These are phyloP conservation scores for Boechera divaricarpa DNA, from an alignment of 345 rosid species.

Conservation along the genomic window DNA sequence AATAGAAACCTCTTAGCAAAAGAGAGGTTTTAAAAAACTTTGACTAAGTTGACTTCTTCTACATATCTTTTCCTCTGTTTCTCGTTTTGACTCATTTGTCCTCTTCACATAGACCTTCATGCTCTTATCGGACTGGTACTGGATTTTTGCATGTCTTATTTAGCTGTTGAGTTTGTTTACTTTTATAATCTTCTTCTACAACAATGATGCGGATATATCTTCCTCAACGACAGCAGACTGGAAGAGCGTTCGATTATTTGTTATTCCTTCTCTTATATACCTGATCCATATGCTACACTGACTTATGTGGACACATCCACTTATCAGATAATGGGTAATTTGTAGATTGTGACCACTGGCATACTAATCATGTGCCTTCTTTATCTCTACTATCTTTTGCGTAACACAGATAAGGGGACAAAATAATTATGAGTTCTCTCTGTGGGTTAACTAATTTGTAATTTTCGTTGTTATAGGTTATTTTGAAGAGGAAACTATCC, in stretches of 20 bases:
- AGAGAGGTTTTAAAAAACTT: too few species aligned
- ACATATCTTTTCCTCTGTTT: too few species aligned
- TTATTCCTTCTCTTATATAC: slow-evolving; percentile 87
- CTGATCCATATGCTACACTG: slow-evolving; percentile 85
- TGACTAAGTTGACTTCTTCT: too few species aligned
- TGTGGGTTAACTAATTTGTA: background rate
- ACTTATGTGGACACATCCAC: slow-evolving; percentile 92
- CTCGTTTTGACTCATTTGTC: too few species aligned
- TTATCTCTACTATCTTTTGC: background rate
- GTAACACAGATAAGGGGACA: too few species aligned
- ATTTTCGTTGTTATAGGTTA: slow-evolving; percentile 48
- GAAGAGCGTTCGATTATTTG: slow-evolving; percentile 80
- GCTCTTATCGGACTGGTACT: background rate
- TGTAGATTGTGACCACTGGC: slow-evolving; percentile 95
- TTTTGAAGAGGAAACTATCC: slow-evolving; percentile 72
- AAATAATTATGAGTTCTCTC: background rate
- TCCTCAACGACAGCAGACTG: slow-evolving; percentile 69
- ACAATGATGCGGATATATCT: slow-evolving; percentile 41
- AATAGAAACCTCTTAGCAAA: too few species aligned
- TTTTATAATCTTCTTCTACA: slow-evolving; percentile 34
- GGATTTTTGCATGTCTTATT: background rate
- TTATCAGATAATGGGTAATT: slow-evolving; percentile 97
- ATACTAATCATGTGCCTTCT: slow-evolving; percentile 59
- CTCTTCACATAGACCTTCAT: too few species aligned
- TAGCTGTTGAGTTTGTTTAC: background rate